phyloP scores from a whole-genome alignment of 176 grass and related monocot genomes.

The Panicum miliaceum region DNA sequence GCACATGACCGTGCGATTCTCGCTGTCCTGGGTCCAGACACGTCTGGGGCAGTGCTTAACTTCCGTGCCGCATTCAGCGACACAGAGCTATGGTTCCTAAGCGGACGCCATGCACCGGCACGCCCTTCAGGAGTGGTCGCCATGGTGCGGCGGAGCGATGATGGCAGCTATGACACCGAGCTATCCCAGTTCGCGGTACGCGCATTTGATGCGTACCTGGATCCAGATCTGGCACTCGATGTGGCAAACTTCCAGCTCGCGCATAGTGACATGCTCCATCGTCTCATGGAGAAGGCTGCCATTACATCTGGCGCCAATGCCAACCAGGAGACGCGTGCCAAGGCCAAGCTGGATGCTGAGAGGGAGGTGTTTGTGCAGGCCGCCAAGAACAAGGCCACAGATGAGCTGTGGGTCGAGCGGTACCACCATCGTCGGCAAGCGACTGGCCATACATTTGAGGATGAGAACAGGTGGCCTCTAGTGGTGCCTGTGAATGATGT shows the following conservation, averaged over 20 bases:
- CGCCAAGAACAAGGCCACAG: slow-evolving; percentile 4
- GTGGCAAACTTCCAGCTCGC: background rate
- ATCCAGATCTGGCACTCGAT: slow-evolving; percentile 23
- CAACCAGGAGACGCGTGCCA: background rate
- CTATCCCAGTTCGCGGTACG: background rate
- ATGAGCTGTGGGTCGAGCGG: background rate
- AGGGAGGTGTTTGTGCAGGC: slow-evolving; percentile 27
- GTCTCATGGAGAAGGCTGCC: background rate
- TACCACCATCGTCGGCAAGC: background rate
- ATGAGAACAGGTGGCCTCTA: slow-evolving; percentile 28
- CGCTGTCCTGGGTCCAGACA: background rate
- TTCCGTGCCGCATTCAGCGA: slow-evolving; percentile 29
- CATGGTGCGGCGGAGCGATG: background rate
- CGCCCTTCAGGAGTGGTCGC: background rate
- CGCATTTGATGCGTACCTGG: slow-evolving; percentile 17
- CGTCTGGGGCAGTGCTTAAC: background rate
- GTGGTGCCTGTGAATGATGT: background rate
- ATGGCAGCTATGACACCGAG: background rate
- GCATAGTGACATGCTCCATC: background rate
- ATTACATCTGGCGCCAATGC: background rate
- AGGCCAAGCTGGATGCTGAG: background rate
- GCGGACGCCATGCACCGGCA: background rate
- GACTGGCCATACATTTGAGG: background rate
- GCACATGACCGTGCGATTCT: slow-evolving; percentile 38
- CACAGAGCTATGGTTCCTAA: slow-evolving; percentile 28